A percentile compares a stretch with the other conserved stretches of the same genome.
Evolutionary conservation across 495 filamentous ascomycete genomes (phyloP).

Genomic region (Bathelium albidoporum): DNA sequence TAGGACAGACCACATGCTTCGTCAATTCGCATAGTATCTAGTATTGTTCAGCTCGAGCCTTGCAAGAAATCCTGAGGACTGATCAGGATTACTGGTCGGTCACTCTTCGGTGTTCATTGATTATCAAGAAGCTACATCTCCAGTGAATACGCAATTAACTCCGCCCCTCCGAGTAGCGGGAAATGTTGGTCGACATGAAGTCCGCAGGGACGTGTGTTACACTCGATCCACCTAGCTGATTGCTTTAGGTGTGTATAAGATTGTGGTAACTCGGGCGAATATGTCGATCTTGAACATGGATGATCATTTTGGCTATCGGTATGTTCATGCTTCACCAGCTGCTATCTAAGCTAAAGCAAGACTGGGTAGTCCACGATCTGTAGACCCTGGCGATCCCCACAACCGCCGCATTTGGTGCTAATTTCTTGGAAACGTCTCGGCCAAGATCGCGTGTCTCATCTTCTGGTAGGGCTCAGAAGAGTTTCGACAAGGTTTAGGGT

Average conservation of each 20-base stretch:
- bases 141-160: no score
- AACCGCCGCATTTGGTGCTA: not conserved
- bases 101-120: not conserved
- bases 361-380: not conserved
- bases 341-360: no score
- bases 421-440: not conserved
- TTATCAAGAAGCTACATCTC: not conserved
- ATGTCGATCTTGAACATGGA: no score
- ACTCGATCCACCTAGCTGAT: no score
- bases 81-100: not conserved
- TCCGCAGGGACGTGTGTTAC: no score
- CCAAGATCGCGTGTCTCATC: not conserved
- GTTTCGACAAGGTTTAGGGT: not conserved
- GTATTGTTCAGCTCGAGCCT: not conserved
- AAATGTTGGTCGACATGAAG: no score
- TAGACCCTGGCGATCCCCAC: not conserved
- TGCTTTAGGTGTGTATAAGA: no score
- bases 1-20: not conserved
- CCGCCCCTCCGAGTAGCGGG: no score
- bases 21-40: not conserved
- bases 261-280: no score
- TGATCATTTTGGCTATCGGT: not conserved
- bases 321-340: no score
- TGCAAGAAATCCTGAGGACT: not conserved
- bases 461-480: not conserved